Evolutionary conservation across 2,329 filamentous ascomycete genomes (phyloP).

Genomic region (Arthrobotrys sphaeroides): DNA sequence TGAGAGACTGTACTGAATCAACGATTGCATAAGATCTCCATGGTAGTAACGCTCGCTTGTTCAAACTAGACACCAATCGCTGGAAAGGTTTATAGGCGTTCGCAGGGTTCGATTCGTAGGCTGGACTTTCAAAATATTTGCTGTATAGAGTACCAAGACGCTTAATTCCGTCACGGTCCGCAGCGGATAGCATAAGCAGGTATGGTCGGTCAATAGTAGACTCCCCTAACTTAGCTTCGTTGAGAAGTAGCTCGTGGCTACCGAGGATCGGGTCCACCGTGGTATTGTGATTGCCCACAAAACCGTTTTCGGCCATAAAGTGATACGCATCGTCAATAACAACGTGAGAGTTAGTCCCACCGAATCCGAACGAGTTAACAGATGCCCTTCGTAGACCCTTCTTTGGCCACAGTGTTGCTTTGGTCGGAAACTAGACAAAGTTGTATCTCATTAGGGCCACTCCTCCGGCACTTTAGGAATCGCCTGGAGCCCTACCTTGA

Average conservation of each 20-base stretch:
- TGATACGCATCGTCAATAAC: slow-evolving; percentile 21
- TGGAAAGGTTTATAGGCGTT: not conserved
- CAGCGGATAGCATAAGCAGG: slow-evolving; percentile 8
- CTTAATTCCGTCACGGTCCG: slow-evolving; percentile 7
- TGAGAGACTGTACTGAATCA: not conserved
- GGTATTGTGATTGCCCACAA: slow-evolving; percentile 18
- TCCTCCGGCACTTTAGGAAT: not conserved
- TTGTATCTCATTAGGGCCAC: not conserved
- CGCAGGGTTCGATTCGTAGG: no score
- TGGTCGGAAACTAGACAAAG: slow-evolving; percentile 8
- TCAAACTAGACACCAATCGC: not conserved
- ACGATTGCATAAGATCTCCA: slow-evolving; percentile 21
- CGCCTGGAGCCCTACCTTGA: not conserved
- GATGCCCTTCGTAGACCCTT: slow-evolving; percentile 18
- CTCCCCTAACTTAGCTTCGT: not conserved
- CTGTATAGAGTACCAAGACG: not conserved
- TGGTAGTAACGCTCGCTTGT: not conserved
- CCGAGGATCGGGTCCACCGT: no score
- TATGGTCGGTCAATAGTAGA: not conserved
- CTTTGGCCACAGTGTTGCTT: slow-evolving; percentile 5
- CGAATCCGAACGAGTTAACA: slow-evolving; percentile 60
- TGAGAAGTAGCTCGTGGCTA: no score
- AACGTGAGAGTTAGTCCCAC: slow-evolving; percentile 57
- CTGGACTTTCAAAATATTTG: not conserved
- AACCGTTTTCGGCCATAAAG: not conserved